These are phyloP conservation scores for Lodderomyces orthopsilosis DNA, from an alignment of 1,139 yeast species.

Conservation along the genomic window DNA sequence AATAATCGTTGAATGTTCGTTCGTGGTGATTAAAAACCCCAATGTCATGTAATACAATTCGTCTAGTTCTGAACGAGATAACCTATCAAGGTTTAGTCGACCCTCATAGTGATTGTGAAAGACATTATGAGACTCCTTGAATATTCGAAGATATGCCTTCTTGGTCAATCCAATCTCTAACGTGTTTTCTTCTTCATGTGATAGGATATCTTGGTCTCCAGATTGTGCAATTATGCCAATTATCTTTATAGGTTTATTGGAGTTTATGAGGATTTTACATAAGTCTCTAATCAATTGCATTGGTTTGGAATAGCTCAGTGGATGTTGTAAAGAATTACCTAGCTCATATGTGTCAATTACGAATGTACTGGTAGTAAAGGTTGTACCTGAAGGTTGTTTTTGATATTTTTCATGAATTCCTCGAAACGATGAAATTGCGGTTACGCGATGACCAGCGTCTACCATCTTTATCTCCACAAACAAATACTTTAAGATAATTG, in stretches of 20 bases:
- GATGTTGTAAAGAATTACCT: not conserved
- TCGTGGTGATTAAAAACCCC: conserved; percentile 38
- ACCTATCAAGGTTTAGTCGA: conserved; percentile 31
- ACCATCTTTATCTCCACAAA: too few species aligned
- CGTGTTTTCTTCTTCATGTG: conserved; percentile 15
- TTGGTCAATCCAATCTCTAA: conserved; percentile 38
- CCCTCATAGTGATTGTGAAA: conserved; percentile 22
- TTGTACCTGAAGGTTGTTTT: not conserved
- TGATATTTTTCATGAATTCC: not conserved
- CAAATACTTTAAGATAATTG: too few species aligned
- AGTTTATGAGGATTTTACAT: conserved; percentile 11
- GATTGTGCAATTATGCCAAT: conserved; percentile 20
- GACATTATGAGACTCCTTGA: conserved; percentile 32
- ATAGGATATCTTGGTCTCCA: not conserved
- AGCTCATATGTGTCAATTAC: not conserved
- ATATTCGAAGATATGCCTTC: conserved; percentile 27
- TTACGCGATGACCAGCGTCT: not conserved
- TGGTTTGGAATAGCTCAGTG: not conserved
- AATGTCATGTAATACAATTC: conserved; percentile 25
- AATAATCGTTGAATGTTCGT: conserved; percentile 39
- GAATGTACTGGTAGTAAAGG: not conserved
- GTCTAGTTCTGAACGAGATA: conserved; percentile 25
- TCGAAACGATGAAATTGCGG: not conserved
- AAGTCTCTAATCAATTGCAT: conserved; percentile 7
- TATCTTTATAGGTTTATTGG: conserved; percentile 16